Base-by-base conservation (phyloP, 208 protist species). In the Endotrypanum monterogeii region DNA sequence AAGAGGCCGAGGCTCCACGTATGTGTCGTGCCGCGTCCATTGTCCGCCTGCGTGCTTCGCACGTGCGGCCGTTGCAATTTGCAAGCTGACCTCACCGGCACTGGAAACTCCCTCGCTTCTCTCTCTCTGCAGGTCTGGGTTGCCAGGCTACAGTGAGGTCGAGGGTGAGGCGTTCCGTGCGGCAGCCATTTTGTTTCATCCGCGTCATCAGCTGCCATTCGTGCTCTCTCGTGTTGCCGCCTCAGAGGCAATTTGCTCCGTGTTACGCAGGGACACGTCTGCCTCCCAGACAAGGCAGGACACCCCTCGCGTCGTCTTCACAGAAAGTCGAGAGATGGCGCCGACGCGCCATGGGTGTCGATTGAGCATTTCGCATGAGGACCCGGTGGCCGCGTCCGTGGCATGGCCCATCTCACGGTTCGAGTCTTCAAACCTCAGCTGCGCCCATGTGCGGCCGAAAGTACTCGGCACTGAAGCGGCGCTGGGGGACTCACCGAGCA, bases 211-310 rank as follows among this genome's bases (percentile, higher is more conserved):
- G 30, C 46, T 77, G n/a, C 86, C 87, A 0, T 89, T 83, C 54
- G 80, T 88, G 56, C 87, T 92, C 25, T 92, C 87, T 23, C 87
- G 87, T 54, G 58, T 89, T 28, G 87, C 87, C 39, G 87, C 87
- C 32, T 92, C 87, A n/a, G 32, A 37, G 28, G 84, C 83, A 2
- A 71, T 92, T 55, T 73, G 67, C 35, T 16, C 46, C 1, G 18
- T 85, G 12, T 32, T 60, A 8, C 14, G 35, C 0, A 0, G 55
- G 6, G 23, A 39, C 23, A 37, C 51, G 2, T 0, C 7, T 30
- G 39, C 16, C 32, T 18, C 6, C 2, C 32, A 50, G 18, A 2
- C 0, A 50, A 30, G 6, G n/a, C 6, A 25, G 4, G 50, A 28
- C 35, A 20, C 3, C 3, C 20, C 50, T 32, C 0, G 60, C 23